Evolutionary conservation across 73 alveolate genomes (phyloP), one percentile per base, ranked within the genome.

Genomic region (Stentor roeselii): DNA sequence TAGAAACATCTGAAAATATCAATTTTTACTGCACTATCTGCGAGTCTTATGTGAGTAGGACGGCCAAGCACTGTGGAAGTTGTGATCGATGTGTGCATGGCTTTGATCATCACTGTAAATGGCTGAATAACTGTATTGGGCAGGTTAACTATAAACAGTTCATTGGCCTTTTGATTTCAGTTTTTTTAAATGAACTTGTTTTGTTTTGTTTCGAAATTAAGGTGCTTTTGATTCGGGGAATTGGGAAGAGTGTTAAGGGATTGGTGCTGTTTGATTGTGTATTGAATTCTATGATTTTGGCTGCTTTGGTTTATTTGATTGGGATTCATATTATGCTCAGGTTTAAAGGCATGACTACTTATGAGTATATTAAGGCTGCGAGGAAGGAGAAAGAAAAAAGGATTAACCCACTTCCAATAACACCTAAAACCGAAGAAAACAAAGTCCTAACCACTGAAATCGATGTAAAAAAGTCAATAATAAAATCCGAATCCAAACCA

Each of bases 81-180:
- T 76, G 84, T 39, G 74, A 76, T 39, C 32, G 84, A 35, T 76
- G 84, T 2, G 74, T 41, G 27, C 36, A 37, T 76, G 31, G 39
- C 6, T 76, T 76, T 34, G 84, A 76, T 40, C 84, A 76, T 34
- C 84, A 76, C 39, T 76, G 84, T 2, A 76, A 76, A 76, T 76
- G 84, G 39, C 37, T 76, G 15, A 76, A 76, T 34, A 76, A 76
- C 39, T 76, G 84, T 41, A 76, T 76, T n/a, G 84, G 84, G 6
- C n/a, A 76, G 39, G 60, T 14, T 76, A 76, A 76, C 59, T 76
- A 76, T 39, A 6, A 3, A 3, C 78, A 30, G 3, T 76, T 30
- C 35, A 3, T 76, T 32, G 14, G 6, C 21, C 37, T 35, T 11
- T 11, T 61, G 59, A 6, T 36, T 14, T 61, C 58, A 14, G 21